Base-by-base conservation (phyloP, 2,329 filamentous ascomycete species). In the Pseudogymnoascus pannorum region DNA sequence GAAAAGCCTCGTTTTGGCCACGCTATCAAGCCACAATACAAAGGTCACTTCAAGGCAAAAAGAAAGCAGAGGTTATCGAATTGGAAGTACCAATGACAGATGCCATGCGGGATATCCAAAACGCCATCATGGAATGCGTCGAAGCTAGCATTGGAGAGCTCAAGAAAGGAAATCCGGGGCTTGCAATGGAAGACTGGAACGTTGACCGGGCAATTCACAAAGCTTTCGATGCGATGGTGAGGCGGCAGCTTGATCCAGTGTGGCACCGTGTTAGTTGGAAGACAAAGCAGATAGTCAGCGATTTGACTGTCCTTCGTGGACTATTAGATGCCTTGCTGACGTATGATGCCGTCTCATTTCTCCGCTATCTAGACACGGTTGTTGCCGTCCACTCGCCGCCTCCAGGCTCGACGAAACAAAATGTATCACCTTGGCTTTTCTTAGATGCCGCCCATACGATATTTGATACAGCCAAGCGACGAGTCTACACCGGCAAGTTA, bases 141-240 rank as follows among this genome's bases (percentile, higher is more conserved):
- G 93, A 97, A 74, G 87, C 91, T 67, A 96, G 92, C 71, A 94
- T 99, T 66, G 86, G 89, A 61, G 94, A 99, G 75, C 81, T 99
- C 44, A 95, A 93, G 72, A 97, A 96, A 75, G 84, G 86, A 16
- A 97, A 97, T 70, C 83, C 86, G 1, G 92, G 92, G 2, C 78
- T 99, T 5, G 93, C 97, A 68, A 92, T 97, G 86, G 92, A 95
- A 63, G 92, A 97, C 70, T 97, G 93, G 93, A 97, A 91, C 58
- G 79, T 96, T 16, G 93, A 97, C 73, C 97, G 90, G 70, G 93
- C 93, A 35, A 76, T 97, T 64, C 88, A 97, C 66, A 90, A 88
- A 70, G 96, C 92, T 69, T 99, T 99, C 72, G 94, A 97, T 72
- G 79, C 89, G 63, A 88, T 92, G 61, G 86, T 99, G 58, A 84